Conservation (phyloP, 371 early-diverging fungal genomes). For the Mucor plumbeus region DNA sequence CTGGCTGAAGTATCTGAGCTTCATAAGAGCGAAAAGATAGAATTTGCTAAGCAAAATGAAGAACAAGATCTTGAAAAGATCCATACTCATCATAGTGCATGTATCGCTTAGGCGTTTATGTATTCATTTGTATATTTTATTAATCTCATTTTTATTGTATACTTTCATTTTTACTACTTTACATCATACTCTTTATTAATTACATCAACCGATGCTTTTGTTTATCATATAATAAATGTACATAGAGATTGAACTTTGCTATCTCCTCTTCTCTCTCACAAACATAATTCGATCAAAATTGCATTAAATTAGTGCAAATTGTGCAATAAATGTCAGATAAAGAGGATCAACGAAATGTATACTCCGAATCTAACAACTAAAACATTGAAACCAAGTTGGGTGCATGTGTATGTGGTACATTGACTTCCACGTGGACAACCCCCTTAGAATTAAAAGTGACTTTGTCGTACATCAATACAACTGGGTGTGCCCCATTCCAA, state of each 20-base stretch:
- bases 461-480: neutral
- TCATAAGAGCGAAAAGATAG: neutral
- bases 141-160: neutral
- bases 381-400: neutral
- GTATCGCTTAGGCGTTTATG: neutral
- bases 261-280: neutral
- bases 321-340: no score
- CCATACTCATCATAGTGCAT: conserved; percentile 14
- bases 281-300: neutral
- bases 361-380: neutral
- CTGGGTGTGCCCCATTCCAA: conserved; percentile 7
- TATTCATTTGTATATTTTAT: neutral
- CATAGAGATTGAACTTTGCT: no score
- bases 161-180: neutral
- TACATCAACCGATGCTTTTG: neutral
- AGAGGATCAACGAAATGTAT: no score
- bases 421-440: neutral
- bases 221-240: neutral
- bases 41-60: neutral
- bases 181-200: neutral
- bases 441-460: neutral
- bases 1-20: neutral
- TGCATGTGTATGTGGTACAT: neutral
- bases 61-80: neutral
- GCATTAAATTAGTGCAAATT: neutral